A percentile compares a stretch with the other conserved stretches of the same genome.
These are phyloP conservation scores for Claviceps sp. DNA, from an alignment of 2,329 filamentous ascomycete genomes.

Conservation along the genomic window DNA sequence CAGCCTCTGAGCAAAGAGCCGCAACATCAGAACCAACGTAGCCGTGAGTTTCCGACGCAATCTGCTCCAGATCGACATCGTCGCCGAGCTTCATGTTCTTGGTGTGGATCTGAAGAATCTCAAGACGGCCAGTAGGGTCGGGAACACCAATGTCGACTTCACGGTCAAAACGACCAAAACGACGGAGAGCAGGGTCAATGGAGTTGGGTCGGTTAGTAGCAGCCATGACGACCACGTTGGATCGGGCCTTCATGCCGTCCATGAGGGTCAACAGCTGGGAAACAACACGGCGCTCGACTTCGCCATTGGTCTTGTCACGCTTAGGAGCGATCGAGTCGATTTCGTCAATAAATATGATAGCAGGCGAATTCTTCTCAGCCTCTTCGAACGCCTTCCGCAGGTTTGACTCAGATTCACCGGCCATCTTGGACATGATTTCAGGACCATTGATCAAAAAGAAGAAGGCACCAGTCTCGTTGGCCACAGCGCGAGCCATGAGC, in stretches of 20 bases:
- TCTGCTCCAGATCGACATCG: slow-evolving; percentile 92
- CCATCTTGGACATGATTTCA: slow-evolving; percentile 99
- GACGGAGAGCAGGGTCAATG: slow-evolving; percentile 91
- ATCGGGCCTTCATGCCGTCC: slow-evolving; percentile 99
- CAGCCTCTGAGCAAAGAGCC: slow-evolving; percentile 94
- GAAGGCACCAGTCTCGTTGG: slow-evolving; percentile 97
- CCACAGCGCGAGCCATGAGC: slow-evolving; percentile 94
- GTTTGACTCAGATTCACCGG: slow-evolving; percentile 97
- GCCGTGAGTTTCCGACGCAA: slow-evolving; percentile 94
- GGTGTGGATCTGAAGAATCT: slow-evolving; percentile 98
- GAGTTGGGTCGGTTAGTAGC: slow-evolving; percentile 98
- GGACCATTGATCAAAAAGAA: slow-evolving; percentile 99
- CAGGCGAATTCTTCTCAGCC: slow-evolving; percentile 97
- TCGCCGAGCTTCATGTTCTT: slow-evolving; percentile 99
- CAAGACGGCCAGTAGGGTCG: slow-evolving; percentile 92
- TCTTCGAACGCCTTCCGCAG: slow-evolving; percentile 98
- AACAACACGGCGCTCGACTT: slow-evolving; percentile 96
- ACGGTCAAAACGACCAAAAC: slow-evolving; percentile 97
- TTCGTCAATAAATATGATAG: slow-evolving; percentile 99
- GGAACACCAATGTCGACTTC: slow-evolving; percentile 98
- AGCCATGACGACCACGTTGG: slow-evolving; percentile 97
- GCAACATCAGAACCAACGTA: slow-evolving; percentile 98
- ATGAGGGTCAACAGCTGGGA: slow-evolving; percentile 95
- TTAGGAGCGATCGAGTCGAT: slow-evolving; percentile 98
- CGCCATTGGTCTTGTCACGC: slow-evolving; percentile 99